These are phyloP conservation scores for Xerocomellus amylosporus DNA, from an alignment of 768 basidiomycete genomes.

Conservation along the genomic window DNA sequence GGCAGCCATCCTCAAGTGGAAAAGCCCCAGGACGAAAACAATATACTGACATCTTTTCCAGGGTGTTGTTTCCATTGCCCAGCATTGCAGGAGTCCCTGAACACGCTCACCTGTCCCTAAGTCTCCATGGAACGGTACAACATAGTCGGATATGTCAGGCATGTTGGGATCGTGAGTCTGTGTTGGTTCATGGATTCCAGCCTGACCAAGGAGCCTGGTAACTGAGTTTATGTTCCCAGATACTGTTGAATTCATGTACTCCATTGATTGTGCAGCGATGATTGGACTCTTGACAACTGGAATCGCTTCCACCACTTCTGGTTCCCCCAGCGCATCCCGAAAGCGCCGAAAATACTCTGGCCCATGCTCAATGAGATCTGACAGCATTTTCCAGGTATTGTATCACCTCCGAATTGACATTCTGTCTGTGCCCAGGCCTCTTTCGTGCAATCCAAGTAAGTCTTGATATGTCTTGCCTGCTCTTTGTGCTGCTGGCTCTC, in stretches of 20 bases:
- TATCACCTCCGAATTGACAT: not conserved
- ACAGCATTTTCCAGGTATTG: not conserved
- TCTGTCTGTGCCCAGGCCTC: too few relatives aligned
- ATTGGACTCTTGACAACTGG: not conserved
- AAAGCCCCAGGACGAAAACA: conserved; percentile 34
- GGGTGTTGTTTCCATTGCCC: conserved; percentile 14
- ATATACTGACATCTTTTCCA: conserved; percentile 32
- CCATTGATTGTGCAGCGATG: not conserved
- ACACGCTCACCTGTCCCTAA: not conserved
- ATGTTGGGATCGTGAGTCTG: not conserved
- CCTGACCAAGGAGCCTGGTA: not conserved
- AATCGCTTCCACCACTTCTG: not conserved
- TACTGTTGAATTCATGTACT: not conserved
- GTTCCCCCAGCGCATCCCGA: not conserved
- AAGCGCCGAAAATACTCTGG: not conserved
- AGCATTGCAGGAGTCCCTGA: not conserved
- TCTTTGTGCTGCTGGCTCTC: not conserved
- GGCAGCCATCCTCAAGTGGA: conserved; percentile 35
- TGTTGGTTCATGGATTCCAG: not conserved
- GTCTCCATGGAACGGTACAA: not conserved
- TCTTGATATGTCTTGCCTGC: not conserved
- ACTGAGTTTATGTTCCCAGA: conserved; percentile 1
- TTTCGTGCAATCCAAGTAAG: not conserved
- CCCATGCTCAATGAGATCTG: not conserved
- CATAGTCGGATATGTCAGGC: not conserved